Evolutionary conservation across 148 eudicot species (phyloP).

Genomic region (Rhododendron griersonianum): DNA sequence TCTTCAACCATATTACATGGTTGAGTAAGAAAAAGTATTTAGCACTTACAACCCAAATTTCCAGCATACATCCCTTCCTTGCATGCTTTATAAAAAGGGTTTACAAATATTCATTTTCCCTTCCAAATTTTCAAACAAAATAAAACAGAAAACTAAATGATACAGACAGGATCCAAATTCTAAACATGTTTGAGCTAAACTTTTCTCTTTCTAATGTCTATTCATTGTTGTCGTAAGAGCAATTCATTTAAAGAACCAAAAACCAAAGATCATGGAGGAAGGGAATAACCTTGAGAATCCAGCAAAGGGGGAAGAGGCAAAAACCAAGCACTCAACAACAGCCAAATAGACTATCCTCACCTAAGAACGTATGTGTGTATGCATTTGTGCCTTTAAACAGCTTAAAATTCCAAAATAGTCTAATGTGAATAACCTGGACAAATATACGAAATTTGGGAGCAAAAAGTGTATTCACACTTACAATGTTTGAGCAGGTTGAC

Average conservation of each 20-base stretch:
- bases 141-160: not conserved
- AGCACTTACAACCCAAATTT: too few relatives aligned
- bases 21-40: too few relatives aligned
- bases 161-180: not conserved
- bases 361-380: not conserved
- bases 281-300: not conserved
- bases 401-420: not conserved
- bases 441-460: not conserved
- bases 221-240: not conserved
- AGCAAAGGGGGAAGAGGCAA: not conserved
- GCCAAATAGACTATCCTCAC: not conserved
- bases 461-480: slow-evolving; percentile 11
- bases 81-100: too few relatives aligned
- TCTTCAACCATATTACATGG: too few relatives aligned
- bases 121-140: not conserved
- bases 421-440: not conserved
- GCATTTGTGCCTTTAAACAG: not conserved
- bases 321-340: not conserved
- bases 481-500: slow-evolving; percentile 47
- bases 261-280: not conserved
- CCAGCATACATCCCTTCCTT: not conserved
- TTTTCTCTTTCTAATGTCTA: not conserved
- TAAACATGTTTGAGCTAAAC: not conserved
- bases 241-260: not conserved
- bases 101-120: not conserved